Conservation (phyloP, 2,329 filamentous ascomycete species). For the Raffaelea arxii region DNA sequence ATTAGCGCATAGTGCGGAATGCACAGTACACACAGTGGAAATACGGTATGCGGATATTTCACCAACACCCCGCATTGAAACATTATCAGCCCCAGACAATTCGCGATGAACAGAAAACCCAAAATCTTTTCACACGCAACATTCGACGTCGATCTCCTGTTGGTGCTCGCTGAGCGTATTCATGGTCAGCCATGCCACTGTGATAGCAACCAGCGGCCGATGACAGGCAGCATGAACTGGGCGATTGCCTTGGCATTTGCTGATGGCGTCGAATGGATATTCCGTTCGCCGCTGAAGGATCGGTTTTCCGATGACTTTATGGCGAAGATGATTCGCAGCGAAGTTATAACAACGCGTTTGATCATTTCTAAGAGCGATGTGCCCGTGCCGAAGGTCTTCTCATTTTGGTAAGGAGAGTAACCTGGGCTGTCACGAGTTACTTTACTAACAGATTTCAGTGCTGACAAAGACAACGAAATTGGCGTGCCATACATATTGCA, state of each 20-base stretch:
- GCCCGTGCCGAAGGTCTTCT: not conserved
- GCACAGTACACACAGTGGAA: too few species aligned
- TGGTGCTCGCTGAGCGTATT: not conserved
- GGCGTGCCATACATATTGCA: conserved; percentile 3
- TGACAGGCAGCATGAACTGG: not conserved
- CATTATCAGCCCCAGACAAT: too few species aligned
- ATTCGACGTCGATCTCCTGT: not conserved
- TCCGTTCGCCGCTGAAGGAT: not conserved
- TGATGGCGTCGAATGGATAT: not conserved
- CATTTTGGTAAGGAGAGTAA: not conserved
- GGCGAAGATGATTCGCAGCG: not conserved
- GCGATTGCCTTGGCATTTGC: not conserved
- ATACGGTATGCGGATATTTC: too few species aligned
- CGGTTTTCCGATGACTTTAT: not conserved
- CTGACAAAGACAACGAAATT: not conserved
- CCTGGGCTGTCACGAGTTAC: not conserved
- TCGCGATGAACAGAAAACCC: not conserved
- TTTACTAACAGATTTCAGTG: not conserved
- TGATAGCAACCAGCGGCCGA: not conserved
- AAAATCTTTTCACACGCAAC: not conserved
- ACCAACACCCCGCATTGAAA: too few species aligned
- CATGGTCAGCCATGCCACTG: not conserved
- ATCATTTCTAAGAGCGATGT: not conserved
- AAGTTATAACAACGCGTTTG: not conserved
- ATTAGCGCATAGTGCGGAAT: too few species aligned